Base-by-base conservation (phyloP, 768 basidiomycete species). In the Pilatotrama ljubarskyi region DNA sequence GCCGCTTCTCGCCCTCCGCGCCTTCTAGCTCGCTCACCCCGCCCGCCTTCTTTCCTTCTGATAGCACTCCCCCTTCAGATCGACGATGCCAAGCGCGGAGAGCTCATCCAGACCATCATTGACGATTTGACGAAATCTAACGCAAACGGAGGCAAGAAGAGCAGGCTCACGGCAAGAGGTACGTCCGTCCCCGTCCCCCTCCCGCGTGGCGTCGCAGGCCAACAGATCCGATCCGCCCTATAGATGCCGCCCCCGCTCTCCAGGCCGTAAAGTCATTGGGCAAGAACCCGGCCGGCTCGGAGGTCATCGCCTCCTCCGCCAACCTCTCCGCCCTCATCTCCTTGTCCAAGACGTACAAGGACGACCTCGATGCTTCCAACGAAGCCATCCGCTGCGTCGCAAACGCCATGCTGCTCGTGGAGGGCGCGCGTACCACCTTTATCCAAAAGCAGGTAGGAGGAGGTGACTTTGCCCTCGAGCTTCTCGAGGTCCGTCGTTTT, bases 371-470 rank as follows among this genome's bases (percentile, higher is more conserved):
- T 13, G 86, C 86, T 2, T 77, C 82, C 3, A 82, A 80, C 43
- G 89, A 92, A 74, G 88, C 89, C 1, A 76, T 93, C 44, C 80
- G 88, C 55, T 90, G 83, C 52, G 78, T 93, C 24, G 93, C 93
- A 8, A 95, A 95, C 70, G 82, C 90, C 0, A 73, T 94, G 3
- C 80, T 93, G 18, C 80, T 93, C 57, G 76, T 87, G 51, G 87
- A 88, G 59, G 69, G 73, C 14, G 85, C 86, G 2, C 82, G 91
- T 51, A 68, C 71, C 18, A 82, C 81, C 0, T 84, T 89, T 65
- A 69, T 89, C 26, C 74, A 72, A 48, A 76, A 80, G 46, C 81
- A 82, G 2, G 86, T 91, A 8, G 81, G 80, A 36, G 91, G 91
- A 9, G 88, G 87, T 11, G 78, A 82, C 13, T 72, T 76, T 5